Base-by-base conservation (phyloP, 179 eudicot species). In the Dionaea muscipula region DNA sequence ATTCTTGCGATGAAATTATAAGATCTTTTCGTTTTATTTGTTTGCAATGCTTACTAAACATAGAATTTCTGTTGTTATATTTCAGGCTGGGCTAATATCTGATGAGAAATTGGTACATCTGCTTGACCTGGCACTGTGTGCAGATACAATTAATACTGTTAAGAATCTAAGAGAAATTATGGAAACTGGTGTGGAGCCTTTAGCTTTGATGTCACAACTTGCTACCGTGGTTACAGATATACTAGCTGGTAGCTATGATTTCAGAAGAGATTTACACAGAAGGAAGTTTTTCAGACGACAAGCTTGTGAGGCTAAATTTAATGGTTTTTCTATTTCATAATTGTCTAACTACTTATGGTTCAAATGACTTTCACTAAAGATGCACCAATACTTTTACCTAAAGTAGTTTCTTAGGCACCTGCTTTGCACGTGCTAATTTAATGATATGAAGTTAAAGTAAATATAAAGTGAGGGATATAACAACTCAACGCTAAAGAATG, bases 151-250 rank as follows among this genome's bases (percentile, higher is more conserved):
- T 28, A 87, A 81, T 45, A 91, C 94, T 33, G 93, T 91, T 57
- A 91, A 87, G 64, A 81, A 75, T 68, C 74, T 86, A 46, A 84
- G 98, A 71, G 94, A 91, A 61, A 78, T 91, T 37, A 82, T 79
- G 84, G 89, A 82, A 73, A 78, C 84, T 61, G 98, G 96, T 20
- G 89, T 82, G 47, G 98, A 91, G 72, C 94, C 98, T 47, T 65
- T 91, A 61, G 83, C 86, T 44, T 68, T 89, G 68, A 84, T 87
- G 96, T 87, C 98, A 27, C 98, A 91, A 67, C 84, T 91, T 68
- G 97, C 97, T 38, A 86, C 95, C 37, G 84, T 86, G 50, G 80
- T 90, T 54, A 86, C 97, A 40, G 95, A 90, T 78, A 73, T 90
- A 64, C 84, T 90, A 57, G 95, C 97, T 68, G 95, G 95, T 70